A percentile compares a stretch with the other conserved stretches of the same genome.
These are phyloP conservation scores for Austroboletus rostrupii DNA, from an alignment of 1,284 basidiomycete genomes.

Conservation along the genomic window DNA sequence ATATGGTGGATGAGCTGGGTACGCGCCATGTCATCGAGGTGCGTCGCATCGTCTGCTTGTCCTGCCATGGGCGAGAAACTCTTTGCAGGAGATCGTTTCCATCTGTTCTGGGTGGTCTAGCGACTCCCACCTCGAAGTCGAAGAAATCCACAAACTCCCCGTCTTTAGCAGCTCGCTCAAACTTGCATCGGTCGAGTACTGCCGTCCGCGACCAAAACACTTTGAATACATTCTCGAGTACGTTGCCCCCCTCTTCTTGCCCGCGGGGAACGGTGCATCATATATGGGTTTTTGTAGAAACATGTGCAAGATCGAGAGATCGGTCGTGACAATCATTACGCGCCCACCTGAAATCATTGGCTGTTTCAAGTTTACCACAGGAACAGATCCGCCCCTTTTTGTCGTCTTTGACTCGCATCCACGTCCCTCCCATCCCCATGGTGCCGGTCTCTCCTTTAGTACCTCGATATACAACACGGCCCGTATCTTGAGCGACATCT, in stretches of 20 bases:
- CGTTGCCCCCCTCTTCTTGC: too few relatives aligned
- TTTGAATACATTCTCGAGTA: conserved; percentile 48
- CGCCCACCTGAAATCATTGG: conserved; percentile 66
- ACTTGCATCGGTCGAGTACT: conserved; percentile 37
- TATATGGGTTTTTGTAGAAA: conserved; percentile 24
- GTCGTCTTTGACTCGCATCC: conserved; percentile 65
- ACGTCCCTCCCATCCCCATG: conserved; percentile 51
- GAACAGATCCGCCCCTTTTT: conserved; percentile 35
- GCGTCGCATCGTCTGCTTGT: conserved; percentile 2
- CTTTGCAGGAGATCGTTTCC: conserved; percentile 45
- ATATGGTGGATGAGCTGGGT: conserved; percentile 20
- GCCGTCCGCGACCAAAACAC: conserved; percentile 33
- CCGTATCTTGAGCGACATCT: conserved; percentile 42
- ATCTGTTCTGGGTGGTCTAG: conserved; percentile 54
- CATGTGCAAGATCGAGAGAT: conserved; percentile 26
- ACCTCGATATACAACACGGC: conserved; percentile 40
- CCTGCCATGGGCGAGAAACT: background rate
- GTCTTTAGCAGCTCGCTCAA: conserved; percentile 41
- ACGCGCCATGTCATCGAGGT: conserved; percentile 24
- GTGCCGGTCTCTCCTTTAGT: conserved; percentile 52
- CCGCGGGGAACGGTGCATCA: background rate
- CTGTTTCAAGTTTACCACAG: conserved; percentile 44
- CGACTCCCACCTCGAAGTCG: conserved; percentile 53
- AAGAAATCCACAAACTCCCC: conserved; percentile 42
- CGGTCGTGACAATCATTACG: conserved; percentile 54